Percentiles rank a stretch among this genome's conserved stretches.
These are phyloP conservation scores for Phyllosticta ampelicida DNA, from an alignment of 2,329 filamentous ascomycete genomes.

Conservation along the genomic window DNA sequence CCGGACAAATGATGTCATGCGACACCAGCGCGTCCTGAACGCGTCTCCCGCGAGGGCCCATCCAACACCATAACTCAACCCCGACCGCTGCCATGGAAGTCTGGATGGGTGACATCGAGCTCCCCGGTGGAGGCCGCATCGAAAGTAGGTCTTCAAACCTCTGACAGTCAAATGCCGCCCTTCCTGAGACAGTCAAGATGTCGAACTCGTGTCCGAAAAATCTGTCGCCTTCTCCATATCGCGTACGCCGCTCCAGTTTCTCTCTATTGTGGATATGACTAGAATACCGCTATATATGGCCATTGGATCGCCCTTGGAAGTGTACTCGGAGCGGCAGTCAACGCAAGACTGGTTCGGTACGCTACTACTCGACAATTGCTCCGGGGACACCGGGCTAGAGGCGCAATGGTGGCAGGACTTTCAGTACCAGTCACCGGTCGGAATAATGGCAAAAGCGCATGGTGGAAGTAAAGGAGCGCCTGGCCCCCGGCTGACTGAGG, in stretches of 20 bases:
- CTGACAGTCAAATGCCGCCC: background rate
- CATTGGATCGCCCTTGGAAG: conserved; percentile 26
- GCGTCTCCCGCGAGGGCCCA: conserved; percentile 2
- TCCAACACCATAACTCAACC: background rate
- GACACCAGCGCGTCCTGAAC: conserved; percentile 1
- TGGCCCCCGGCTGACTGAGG: conserved; percentile 27
- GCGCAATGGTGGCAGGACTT: conserved; percentile 28
- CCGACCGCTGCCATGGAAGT: conserved; percentile 15
- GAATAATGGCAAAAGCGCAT: conserved; percentile 27
- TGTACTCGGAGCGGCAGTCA: conserved; percentile 24
- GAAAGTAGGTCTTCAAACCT: conserved; percentile 15
- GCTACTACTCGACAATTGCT: conserved; percentile 18
- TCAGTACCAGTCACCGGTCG: conserved; percentile 29
- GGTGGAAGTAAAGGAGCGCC: background rate
- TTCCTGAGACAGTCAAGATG: conserved; percentile 14
- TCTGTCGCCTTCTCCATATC: conserved; percentile 14
- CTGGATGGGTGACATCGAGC: conserved; percentile 24
- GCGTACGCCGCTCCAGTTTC: conserved; percentile 21
- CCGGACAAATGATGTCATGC: background rate
- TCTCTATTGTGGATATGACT: conserved; percentile 29
- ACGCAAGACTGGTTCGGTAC: conserved; percentile 33
- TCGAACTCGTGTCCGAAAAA: conserved; percentile 19
- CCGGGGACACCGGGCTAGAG: conserved; percentile 6
- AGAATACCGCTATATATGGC: conserved; percentile 32
- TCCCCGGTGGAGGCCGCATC: conserved; percentile 18